These are phyloP conservation scores for Zygoascus hellenicus DNA, from an alignment of 1,139 yeast genomes.

Conservation along the genomic window DNA sequence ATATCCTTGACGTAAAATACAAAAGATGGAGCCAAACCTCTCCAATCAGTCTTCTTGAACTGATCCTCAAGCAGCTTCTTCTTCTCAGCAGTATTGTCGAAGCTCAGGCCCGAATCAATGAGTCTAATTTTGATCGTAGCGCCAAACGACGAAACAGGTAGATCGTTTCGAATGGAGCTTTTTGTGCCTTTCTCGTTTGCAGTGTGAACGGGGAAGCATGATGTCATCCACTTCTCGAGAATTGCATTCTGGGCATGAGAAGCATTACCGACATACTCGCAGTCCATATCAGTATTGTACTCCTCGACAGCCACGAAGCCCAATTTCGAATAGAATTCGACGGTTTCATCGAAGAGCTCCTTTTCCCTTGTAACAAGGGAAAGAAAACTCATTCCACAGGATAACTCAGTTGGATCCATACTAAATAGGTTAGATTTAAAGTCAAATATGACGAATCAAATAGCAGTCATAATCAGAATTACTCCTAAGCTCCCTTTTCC, in stretches of 20 bases:
- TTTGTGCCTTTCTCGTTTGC: neutral
- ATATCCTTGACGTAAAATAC: conserved; percentile 31
- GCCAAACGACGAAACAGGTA: conserved; percentile 15
- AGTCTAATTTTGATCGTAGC: conserved; percentile 33
- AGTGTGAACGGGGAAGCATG: conserved; percentile 17
- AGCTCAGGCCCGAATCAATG: conserved; percentile 23
- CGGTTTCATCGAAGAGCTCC: conserved; percentile 40
- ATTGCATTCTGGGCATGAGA: conserved; percentile 27
- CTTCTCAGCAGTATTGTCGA: conserved; percentile 16
- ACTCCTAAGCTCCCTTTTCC: too few species aligned
- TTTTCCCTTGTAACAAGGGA: conserved; percentile 55
- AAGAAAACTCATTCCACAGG: conserved; percentile 38
- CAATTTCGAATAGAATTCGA: conserved; percentile 48
- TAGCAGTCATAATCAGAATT: too few species aligned
- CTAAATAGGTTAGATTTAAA: neutral
- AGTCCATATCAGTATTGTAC: conserved; percentile 32
- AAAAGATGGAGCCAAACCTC: conserved; percentile 32
- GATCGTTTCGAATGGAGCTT: conserved; percentile 6
- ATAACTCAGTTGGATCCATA: conserved; percentile 1
- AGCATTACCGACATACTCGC: conserved; percentile 13
- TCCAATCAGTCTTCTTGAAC: conserved; percentile 27
- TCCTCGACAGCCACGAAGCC: conserved; percentile 52
- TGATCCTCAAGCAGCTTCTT: conserved; percentile 18
- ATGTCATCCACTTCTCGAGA: conserved; percentile 28
- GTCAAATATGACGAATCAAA: neutral